Conservation (phyloP, 208 protist species). For the Zelonia costaricensis region DNA sequence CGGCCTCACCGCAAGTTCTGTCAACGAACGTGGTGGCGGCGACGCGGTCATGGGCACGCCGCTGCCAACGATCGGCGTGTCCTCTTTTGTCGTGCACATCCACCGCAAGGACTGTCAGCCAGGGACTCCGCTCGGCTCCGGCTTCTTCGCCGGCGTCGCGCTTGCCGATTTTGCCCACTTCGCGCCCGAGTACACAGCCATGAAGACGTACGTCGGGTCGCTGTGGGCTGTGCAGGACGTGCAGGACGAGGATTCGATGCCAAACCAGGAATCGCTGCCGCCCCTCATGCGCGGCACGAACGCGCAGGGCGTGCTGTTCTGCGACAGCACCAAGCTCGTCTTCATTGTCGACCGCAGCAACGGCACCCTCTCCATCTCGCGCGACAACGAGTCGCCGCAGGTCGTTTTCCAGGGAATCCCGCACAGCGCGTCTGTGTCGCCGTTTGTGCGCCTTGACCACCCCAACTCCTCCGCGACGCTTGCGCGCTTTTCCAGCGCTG, state of each 20-base stretch:
- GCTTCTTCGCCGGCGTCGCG: slow-evolving; percentile 88
- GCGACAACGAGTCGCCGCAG: slow-evolving; percentile 72
- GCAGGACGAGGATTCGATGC: slow-evolving; percentile 82
- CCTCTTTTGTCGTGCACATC: slow-evolving; percentile 78
- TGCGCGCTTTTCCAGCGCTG: slow-evolving; percentile 48
- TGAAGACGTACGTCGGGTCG: slow-evolving; percentile 41
- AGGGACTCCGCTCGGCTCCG: slow-evolving; percentile 74
- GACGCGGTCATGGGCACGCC: slow-evolving; percentile 74
- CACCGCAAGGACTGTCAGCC: slow-evolving; percentile 52
- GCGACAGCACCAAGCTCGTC: slow-evolving; percentile 70
- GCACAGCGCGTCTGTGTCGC: slow-evolving; percentile 45
- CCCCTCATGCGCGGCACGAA: slow-evolving; percentile 32
- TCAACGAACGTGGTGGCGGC: slow-evolving; percentile 52
- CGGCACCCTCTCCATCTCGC: slow-evolving; percentile 73
- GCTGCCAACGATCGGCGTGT: slow-evolving; percentile 62
- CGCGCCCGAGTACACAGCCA: slow-evolving; percentile 52
- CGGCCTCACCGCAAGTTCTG: slow-evolving; percentile 61
- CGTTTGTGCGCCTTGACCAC: slow-evolving; percentile 90
- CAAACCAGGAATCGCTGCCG: slow-evolving; percentile 65
- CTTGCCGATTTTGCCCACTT: slow-evolving; percentile 50
- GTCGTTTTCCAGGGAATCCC: slow-evolving; percentile 83
- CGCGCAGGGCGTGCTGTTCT: slow-evolving; percentile 53
- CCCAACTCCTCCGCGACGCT: slow-evolving; percentile 74
- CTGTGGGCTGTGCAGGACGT: slow-evolving; percentile 92
- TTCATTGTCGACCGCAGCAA: slow-evolving; percentile 80